Conservation (phyloP, 495 filamentous ascomycete genomes). For the Penicillium soppii region DNA sequence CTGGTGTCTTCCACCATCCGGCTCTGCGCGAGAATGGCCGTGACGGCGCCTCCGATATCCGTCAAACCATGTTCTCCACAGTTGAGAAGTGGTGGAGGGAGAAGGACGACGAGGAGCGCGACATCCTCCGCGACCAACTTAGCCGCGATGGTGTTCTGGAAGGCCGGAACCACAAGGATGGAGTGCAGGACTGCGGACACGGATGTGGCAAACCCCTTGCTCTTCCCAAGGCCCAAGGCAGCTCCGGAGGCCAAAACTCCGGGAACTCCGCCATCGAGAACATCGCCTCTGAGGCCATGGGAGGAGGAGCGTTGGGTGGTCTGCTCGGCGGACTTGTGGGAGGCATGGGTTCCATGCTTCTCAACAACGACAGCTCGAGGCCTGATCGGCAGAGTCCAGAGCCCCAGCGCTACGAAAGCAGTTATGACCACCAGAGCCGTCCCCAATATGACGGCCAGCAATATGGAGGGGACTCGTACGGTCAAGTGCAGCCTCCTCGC, state of each 20-base stretch:
- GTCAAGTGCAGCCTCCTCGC: neutral
- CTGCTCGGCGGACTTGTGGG: slow-evolving; percentile 52
- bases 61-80: slow-evolving; percentile 71
- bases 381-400: slow-evolving; percentile 28
- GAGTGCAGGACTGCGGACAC: slow-evolving; percentile 79
- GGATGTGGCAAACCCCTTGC: slow-evolving; percentile 74
- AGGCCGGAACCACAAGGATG: slow-evolving; percentile 80
- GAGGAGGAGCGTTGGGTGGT: slow-evolving; percentile 50
- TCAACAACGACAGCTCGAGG: slow-evolving; percentile 31
- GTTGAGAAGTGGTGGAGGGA: slow-evolving; percentile 78
- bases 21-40: slow-evolving; percentile 66
- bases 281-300: slow-evolving; percentile 43
- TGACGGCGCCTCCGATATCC: slow-evolving; percentile 71
- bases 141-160: slow-evolving; percentile 71
- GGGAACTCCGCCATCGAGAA: slow-evolving; percentile 34
- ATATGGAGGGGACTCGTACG: slow-evolving; percentile 34
- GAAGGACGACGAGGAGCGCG: slow-evolving; percentile 57
- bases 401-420: slow-evolving; percentile 34
- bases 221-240: slow-evolving; percentile 46
- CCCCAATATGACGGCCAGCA: slow-evolving; percentile 34
- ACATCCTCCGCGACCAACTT: slow-evolving; percentile 67
- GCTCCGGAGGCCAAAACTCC: slow-evolving; percentile 25
- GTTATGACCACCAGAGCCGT: slow-evolving; percentile 20
- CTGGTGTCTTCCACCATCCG: slow-evolving; percentile 85
- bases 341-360: slow-evolving; percentile 44